Percentiles rank a stretch among this genome's conserved stretches.
phyloP scores from a whole-genome alignment of 1,284 basidiomycete genomes.

The Singerocomus inundabilis region DNA sequence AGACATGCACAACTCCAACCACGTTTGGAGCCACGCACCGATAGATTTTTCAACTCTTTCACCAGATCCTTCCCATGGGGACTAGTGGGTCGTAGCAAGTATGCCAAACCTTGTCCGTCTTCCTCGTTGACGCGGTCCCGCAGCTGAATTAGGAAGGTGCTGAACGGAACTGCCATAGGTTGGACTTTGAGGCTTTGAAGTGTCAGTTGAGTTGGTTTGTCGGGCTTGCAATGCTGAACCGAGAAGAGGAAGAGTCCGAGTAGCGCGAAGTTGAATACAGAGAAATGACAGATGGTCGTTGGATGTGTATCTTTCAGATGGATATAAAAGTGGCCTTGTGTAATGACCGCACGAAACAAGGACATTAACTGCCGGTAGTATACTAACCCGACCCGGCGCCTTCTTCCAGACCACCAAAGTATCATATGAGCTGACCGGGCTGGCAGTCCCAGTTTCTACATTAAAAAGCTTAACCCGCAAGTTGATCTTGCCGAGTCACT shows the following conservation, averaged over 20 bases:
- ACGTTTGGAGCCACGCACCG: conserved; percentile 41
- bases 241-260: neutral
- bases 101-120: conserved; percentile 67
- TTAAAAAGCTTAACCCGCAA: no score
- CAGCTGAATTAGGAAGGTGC: conserved; percentile 59
- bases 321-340: neutral
- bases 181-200: neutral
- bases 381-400: no score
- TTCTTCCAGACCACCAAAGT: no score
- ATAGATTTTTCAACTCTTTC: conserved; percentile 67
- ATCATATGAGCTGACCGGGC: no score
- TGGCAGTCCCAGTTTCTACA: no score
- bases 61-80: conserved; percentile 71
- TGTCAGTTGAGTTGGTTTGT: neutral
- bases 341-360: no score
- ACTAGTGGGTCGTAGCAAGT: conserved; percentile 68
- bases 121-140: conserved; percentile 59
- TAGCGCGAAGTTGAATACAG: neutral
- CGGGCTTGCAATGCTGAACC: neutral
- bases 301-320: neutral
- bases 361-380: no score
- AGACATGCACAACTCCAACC: neutral
- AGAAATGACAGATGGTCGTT: neutral
- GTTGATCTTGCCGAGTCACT: no score
- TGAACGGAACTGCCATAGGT: conserved; percentile 39